Conservation (phyloP, 176 grass and related monocot species). For the Alopecurus myosuroides region DNA sequence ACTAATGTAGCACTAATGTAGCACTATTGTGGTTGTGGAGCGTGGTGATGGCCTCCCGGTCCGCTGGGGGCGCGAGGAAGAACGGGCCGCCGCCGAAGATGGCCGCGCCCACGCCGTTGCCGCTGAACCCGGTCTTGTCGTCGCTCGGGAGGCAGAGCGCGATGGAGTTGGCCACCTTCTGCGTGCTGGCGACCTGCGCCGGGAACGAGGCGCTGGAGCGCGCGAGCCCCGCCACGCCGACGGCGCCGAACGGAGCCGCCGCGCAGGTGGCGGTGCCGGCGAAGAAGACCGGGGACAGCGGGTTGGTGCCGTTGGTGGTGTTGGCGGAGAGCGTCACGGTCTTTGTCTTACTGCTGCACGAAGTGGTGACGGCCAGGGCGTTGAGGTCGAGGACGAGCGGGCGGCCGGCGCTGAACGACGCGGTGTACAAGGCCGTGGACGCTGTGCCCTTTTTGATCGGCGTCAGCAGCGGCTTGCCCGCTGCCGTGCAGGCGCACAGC, state of each 20-base stretch:
- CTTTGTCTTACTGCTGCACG: neutral
- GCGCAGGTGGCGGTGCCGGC: conserved; percentile 44
- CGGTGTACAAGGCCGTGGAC: conserved; percentile 23
- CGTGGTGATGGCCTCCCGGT: neutral
- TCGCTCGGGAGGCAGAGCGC: conserved; percentile 70
- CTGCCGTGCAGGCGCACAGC: conserved; percentile 6
- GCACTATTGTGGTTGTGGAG: too few species aligned
- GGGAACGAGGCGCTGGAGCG: conserved; percentile 30
- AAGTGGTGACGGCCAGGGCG: conserved; percentile 21
- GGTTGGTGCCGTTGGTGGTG: conserved; percentile 62
- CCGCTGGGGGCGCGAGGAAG: conserved; percentile 14
- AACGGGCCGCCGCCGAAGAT: conserved; percentile 53
- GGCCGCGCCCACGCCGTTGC: conserved; percentile 31
- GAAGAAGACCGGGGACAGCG: conserved; percentile 16
- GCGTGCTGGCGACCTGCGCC: conserved; percentile 29
- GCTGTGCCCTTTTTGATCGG: conserved; percentile 41
- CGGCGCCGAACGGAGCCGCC: conserved; percentile 5
- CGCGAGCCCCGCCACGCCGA: conserved; percentile 60
- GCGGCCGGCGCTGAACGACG: neutral
- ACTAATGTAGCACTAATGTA: too few species aligned
- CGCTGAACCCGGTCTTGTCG: neutral
- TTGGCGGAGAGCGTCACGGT: conserved; percentile 32
- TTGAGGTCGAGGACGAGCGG: conserved; percentile 48
- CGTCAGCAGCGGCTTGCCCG: conserved; percentile 25
- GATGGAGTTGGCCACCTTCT: conserved; percentile 46